phyloP scores from a whole-genome alignment of 1,139 yeast genomes.

The Yamadazyma mexicana region DNA sequence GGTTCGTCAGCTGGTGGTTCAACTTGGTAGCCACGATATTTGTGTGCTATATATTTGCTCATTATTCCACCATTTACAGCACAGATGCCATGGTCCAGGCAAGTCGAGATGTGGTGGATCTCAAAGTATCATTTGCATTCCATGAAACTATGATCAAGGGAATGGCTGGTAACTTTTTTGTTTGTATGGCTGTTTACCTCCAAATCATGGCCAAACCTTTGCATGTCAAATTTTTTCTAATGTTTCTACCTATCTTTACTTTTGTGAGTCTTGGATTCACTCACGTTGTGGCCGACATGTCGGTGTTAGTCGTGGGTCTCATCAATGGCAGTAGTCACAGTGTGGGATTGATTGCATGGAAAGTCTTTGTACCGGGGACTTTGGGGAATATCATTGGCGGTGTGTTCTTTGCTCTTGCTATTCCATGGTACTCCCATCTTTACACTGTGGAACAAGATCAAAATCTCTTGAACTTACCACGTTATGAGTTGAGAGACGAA shows the following conservation, averaged over 20 bases:
- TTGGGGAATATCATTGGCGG: conserved; percentile 78
- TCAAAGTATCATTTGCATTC: conserved; percentile 50
- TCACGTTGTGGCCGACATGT: conserved; percentile 84
- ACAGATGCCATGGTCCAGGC: conserved; percentile 43
- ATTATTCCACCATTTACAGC: conserved; percentile 50
- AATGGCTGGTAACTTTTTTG: conserved; percentile 75
- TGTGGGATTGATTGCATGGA: conserved; percentile 71
- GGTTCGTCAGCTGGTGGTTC: conserved; percentile 68
- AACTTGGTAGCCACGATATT: conserved; percentile 65
- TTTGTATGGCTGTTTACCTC: conserved; percentile 69
- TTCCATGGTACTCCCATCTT: conserved; percentile 71
- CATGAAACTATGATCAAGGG: conserved; percentile 62
- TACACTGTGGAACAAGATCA: conserved; percentile 70
- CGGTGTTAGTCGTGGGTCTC: conserved; percentile 60
- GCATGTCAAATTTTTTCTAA: conserved; percentile 72
- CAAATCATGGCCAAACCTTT: conserved; percentile 77
- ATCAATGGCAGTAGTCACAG: conserved; percentile 62
- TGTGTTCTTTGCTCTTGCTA: conserved; percentile 53
- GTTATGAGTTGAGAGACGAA: conserved; percentile 70
- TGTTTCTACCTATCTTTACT: conserved; percentile 67
- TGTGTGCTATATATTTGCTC: conserved; percentile 62
- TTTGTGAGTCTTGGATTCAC: conserved; percentile 75
- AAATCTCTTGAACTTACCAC: conserved; percentile 57
- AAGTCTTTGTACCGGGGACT: conserved; percentile 62
- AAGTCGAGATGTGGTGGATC: conserved; percentile 45